Evolutionary conservation across 768 basidiomycete species (phyloP).

Genomic region (Suillus brevipes): DNA sequence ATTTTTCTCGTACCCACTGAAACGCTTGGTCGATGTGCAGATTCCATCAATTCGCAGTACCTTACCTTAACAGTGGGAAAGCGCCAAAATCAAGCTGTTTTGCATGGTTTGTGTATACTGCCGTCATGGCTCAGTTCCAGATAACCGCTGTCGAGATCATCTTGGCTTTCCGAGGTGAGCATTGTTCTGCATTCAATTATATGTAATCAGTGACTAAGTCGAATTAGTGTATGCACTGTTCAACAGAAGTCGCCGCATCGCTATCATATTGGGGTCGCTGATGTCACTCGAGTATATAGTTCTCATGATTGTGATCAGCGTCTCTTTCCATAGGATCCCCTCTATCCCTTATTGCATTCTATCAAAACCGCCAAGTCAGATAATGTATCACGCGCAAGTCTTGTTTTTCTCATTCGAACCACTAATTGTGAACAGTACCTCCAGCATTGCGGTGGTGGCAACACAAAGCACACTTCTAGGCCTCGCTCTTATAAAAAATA

Average conservation of each 20-base stretch:
- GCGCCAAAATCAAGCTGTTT: conserved; percentile 15
- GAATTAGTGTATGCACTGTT: conserved; percentile 30
- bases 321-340: conserved; percentile 27
- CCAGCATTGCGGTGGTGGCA: conserved; percentile 30
- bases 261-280: conserved; percentile 7
- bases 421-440: background rate
- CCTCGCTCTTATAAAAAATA: conserved; percentile 40
- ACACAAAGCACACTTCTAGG: conserved; percentile 43
- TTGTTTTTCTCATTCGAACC: background rate
- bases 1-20: background rate
- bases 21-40: background rate
- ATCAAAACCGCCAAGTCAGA: background rate
- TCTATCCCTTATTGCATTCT: conserved; percentile 7
- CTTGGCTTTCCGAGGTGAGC: conserved; percentile 28
- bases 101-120: conserved; percentile 21
- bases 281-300: conserved; percentile 4
- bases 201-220: background rate
- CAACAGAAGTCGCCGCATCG: conserved; percentile 34
- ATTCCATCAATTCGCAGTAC: conserved; percentile 9
- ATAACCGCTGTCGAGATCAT: conserved; percentile 22
- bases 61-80: conserved; percentile 13
- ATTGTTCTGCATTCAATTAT: background rate
- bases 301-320: conserved; percentile 29
- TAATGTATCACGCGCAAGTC: background rate
- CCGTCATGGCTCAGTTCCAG: conserved; percentile 15